These are phyloP conservation scores for Lactifluus echinatus DNA, from an alignment of 768 basidiomycete genomes.

Conservation along the genomic window DNA sequence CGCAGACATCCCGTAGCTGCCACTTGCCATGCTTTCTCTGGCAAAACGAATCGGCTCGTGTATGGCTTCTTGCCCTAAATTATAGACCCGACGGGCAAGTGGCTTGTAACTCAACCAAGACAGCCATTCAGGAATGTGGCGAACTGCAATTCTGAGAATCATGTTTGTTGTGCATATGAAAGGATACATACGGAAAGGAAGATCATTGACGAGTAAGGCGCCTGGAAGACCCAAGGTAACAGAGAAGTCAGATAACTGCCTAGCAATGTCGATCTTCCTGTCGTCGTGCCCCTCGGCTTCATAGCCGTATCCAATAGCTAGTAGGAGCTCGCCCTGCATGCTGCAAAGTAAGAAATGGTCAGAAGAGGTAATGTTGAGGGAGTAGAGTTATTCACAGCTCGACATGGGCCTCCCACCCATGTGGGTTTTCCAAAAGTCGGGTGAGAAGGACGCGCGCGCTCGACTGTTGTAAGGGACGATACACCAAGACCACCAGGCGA, in stretches of 20 bases:
- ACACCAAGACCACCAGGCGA: not conserved
- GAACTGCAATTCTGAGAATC: not conserved
- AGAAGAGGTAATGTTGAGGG: not conserved
- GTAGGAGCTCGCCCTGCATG: conserved; percentile 1
- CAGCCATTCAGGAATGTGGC: conserved; percentile 3
- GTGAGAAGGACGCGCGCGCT: not conserved
- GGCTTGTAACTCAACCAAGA: conserved; percentile 11
- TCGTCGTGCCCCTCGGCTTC: not conserved
- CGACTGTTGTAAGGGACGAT: not conserved
- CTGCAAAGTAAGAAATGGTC: not conserved
- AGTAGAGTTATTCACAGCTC: not conserved
- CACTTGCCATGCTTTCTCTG: conserved; percentile 3
- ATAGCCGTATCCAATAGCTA: conserved; percentile 11
- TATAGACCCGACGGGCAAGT: not conserved
- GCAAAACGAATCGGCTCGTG: not conserved
- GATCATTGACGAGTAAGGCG: not conserved
- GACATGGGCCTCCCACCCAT: not conserved
- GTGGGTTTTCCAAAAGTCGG: not conserved
- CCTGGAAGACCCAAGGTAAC: not conserved
- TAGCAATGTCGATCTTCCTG: not conserved
- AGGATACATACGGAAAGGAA: conserved; percentile 3
- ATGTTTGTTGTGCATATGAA: too few species aligned
- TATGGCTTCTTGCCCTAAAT: not conserved
- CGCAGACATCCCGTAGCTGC: too few species aligned
- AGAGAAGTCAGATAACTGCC: not conserved